Base-by-base conservation (phyloP, 768 basidiomycete genomes). In the Ramaria rubella region DNA sequence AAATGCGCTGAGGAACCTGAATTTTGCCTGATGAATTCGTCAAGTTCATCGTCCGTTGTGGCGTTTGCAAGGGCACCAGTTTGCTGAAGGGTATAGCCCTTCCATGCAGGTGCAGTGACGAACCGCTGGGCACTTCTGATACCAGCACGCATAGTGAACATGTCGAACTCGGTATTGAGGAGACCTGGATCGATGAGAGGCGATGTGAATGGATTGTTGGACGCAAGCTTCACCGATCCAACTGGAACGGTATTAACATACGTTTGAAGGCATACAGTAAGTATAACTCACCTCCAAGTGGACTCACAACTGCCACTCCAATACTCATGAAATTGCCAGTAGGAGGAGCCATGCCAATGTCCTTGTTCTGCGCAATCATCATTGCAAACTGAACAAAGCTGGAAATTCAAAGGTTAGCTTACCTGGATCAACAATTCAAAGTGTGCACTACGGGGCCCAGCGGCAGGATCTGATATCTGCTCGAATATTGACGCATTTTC, bases 121-220 rank as follows among this genome's bases (percentile, higher is more conserved):
- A 73, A 72, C 21, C 60, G 58, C 17, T 52, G 19, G 6, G 62
- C 65, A n/a, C 54, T 64, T 43, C 64, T 57, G 14, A 73, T 58
- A 7, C 65, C 66, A 44, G 69, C 59, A 5, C 61, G 59, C 65
- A 73, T 64, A 9, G 62, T 60, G 29, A 64, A 57, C 3, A 69
- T 64, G 54, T 75, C 75, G 29, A 71, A 67, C 1, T 57, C 43
- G 9, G 67, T 67, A 27, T 54, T 64, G 23, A 78, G 68, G 65
- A 77, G 74, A 46, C 73, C 72, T 2, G 80, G 77, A 61, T 84
- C 72, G 63, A 84, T 80, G 30, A 70, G 52, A 0, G 82, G 81
- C 24, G 67, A 40, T 29, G 68, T 69, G 65, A 81, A 81, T 9
- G 80, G 72, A 60, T 75, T 66, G 24, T 67, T 70, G 14, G 77